A percentile compares a stretch with the other conserved stretches of the same genome.
Evolutionary conservation across 192 early-diverging fungal genomes (phyloP).

Genomic region (Obelidium mucronatum): DNA sequence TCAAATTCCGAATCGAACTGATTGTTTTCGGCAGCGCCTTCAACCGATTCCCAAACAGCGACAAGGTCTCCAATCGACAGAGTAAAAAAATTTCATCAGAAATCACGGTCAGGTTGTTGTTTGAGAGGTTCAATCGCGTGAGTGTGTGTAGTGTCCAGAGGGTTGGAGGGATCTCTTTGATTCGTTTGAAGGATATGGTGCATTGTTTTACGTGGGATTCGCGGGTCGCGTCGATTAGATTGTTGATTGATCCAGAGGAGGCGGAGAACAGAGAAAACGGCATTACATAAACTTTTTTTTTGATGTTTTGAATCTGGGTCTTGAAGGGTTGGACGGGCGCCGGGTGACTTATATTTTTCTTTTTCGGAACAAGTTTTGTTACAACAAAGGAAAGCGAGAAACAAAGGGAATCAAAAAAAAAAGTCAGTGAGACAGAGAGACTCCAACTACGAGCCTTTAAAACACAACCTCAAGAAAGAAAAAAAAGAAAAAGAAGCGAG

Average conservation of each 20-base stretch:
- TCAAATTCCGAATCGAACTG: constrained; percentile 24
- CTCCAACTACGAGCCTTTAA: too few species aligned
- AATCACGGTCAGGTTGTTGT: constrained; percentile 35
- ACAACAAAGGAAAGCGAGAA: neutral
- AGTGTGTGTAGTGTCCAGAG: constrained; percentile 17
- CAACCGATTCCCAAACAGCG: constrained; percentile 50
- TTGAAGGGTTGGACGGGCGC: too few species aligned
- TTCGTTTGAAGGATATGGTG: neutral
- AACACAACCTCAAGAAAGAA: too few species aligned
- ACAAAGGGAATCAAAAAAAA: neutral
- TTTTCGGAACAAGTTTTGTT: too few species aligned
- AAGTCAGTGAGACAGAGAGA: too few species aligned
- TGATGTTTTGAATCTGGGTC: too few species aligned
- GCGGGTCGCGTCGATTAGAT: neutral
- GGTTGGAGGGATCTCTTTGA: neutral
- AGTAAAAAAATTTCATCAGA: constrained; percentile 36
- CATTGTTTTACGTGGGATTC: constrained; percentile 1
- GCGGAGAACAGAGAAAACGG: constrained; percentile 2
- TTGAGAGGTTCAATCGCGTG: constrained; percentile 36
- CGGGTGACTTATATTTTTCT: too few species aligned
- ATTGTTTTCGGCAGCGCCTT: constrained; percentile 41
- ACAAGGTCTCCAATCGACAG: constrained; percentile 42
- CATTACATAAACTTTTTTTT: too few species aligned
- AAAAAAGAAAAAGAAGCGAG: too few species aligned
- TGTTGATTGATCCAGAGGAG: neutral